These are phyloP conservation scores for Pseudogymnoascus sp. DNA, from an alignment of 2,329 filamentous ascomycete species.

Conservation along the genomic window DNA sequence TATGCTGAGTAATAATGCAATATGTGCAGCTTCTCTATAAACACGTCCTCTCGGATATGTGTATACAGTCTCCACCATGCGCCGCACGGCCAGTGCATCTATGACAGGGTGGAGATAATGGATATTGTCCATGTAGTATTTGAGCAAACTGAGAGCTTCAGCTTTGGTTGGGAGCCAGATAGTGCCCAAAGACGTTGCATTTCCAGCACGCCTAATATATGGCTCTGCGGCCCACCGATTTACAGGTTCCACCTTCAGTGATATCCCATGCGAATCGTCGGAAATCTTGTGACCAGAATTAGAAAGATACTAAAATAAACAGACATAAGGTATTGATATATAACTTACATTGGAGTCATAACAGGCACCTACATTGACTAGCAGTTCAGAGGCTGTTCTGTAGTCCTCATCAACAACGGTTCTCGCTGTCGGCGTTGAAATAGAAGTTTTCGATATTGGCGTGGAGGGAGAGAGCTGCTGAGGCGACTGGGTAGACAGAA, in stretches of 20 bases:
- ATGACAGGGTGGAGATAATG: constrained; percentile 2
- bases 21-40: not conserved
- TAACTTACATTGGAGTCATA: constrained; percentile 2
- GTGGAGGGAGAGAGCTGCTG: not conserved
- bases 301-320: not conserved
- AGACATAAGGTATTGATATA: not conserved
- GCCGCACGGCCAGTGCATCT: not conserved
- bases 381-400: not conserved
- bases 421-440: not conserved
- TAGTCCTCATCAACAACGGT: constrained; percentile 1
- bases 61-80: not conserved
- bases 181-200: not conserved
- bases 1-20: not conserved
- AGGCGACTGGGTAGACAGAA: not conserved
- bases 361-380: not conserved
- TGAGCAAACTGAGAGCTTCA: not conserved
- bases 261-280: constrained; percentile 1
- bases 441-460: not conserved
- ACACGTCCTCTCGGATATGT: not conserved
- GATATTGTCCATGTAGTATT: not conserved
- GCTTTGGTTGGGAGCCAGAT: not conserved
- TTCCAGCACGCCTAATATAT: not conserved
- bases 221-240: not conserved
- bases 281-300: not conserved
- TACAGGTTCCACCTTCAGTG: not conserved